These are phyloP conservation scores for Nicotiana knightiana DNA, from an alignment of 257 asterid genomes.

Conservation along the genomic window DNA sequence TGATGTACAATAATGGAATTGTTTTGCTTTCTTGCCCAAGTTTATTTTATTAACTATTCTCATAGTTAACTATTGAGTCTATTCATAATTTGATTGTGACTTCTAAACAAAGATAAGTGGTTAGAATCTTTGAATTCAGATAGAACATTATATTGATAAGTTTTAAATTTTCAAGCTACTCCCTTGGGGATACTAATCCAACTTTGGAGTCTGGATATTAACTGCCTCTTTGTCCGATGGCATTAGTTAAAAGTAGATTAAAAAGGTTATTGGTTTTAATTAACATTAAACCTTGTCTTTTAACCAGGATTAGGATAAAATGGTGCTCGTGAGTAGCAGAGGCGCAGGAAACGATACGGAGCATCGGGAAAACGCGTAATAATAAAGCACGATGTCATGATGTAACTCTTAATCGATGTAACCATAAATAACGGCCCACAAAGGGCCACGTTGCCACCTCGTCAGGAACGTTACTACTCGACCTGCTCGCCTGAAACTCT, in stretches of 20 bases:
- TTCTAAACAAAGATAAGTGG: neutral
- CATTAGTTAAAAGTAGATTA: neutral
- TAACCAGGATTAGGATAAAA: neutral
- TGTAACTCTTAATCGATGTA: too few species aligned
- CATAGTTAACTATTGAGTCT: neutral
- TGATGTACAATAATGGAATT: neutral
- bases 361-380: too few species aligned
- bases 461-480: too few species aligned
- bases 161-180: neutral
- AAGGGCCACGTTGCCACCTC: too few species aligned
- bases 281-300: neutral
- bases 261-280: neutral
- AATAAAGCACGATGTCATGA: too few species aligned
- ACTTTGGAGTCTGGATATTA: neutral
- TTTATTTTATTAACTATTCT: neutral
- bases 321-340: too few species aligned
- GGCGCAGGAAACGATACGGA: too few species aligned
- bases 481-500: too few species aligned
- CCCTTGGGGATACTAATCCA: neutral
- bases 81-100: conserved; percentile 4
- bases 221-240: neutral
- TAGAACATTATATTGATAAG: neutral
- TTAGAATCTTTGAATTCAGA: conserved; percentile 2
- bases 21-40: neutral
- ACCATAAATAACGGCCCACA: too few species aligned